Percentiles rank a stretch among this genome's conserved stretches.
Evolutionary conservation across 768 basidiomycete species (phyloP).

Genomic region (Hygrocybe punicea): DNA sequence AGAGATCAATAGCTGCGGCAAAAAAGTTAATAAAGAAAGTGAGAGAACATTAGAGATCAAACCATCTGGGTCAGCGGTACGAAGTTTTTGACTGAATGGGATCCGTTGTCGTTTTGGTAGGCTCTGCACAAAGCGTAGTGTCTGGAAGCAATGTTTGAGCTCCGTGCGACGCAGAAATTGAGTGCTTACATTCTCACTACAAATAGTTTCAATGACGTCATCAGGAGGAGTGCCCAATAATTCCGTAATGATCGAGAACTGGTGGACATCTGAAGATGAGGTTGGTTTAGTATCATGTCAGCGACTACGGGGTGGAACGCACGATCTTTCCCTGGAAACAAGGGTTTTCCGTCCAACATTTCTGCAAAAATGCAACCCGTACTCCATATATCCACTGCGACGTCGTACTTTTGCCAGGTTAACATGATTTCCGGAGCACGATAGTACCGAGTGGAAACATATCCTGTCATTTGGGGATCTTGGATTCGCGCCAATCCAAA

Average conservation of each 20-base stretch:
- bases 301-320: constrained; percentile 37
- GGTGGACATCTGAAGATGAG: constrained; percentile 84
- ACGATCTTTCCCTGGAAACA: constrained; percentile 99
- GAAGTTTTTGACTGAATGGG: constrained; percentile 91
- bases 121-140: constrained; percentile 96
- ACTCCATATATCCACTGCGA: constrained; percentile 99
- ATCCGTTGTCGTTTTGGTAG: constrained; percentile 94
- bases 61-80: constrained; percentile 84
- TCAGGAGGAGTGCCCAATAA: constrained; percentile 97
- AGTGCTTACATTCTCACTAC: constrained; percentile 84
- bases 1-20: constrained; percentile 76
- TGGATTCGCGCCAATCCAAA: constrained; percentile 98
- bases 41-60: constrained; percentile 25
- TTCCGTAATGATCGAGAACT: constrained; percentile 99
- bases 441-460: constrained; percentile 98
- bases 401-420: constrained; percentile 99
- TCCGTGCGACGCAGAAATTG: neutral
- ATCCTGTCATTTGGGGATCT: constrained; percentile 99
- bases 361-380: constrained; percentile 99
- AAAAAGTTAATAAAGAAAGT: neutral
- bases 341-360: constrained; percentile 97
- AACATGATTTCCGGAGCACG: constrained; percentile 99
- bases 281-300: constrained; percentile 1
- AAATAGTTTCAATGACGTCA: constrained; percentile 99
- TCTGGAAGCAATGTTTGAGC: constrained; percentile 47